Evolutionary conservation across 2,329 filamentous ascomycete genomes (phyloP), one percentile per base, ranked within the genome.

Genomic region (Penicillium sp.): DNA sequence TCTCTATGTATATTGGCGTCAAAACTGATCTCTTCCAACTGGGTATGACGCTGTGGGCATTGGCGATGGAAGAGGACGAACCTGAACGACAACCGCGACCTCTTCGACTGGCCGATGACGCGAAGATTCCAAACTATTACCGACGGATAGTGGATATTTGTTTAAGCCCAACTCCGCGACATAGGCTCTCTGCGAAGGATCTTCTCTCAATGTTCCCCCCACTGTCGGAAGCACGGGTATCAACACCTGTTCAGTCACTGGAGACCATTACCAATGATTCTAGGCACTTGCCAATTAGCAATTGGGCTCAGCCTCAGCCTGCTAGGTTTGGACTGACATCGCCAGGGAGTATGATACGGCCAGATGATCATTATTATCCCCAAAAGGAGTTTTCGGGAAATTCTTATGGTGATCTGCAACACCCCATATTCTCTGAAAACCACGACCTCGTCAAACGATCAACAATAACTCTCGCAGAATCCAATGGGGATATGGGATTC

Each of bases 11-110:
- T 70, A 97, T 99, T 71, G 93, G 94, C 13, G 92, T 97, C 71
- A 99, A 99, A 76, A 96, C 93, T 0, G 94, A 99, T 75, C 81
- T 99, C 1, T 99, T 89, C 69, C 94, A 99, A 75, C 83, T 97
- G 6, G 94, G 94, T 6, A 99, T 99, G 94, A 92, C 96, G 2
- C 79, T 99, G 3, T 99, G 93, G 91, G 91, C 91, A 23, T 78
- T 99, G 45, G 93, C 91, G 1, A 89, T 89, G 70, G 85, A 93
- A 64, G 86, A 93, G 55, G 93, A 97, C 68, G 93, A 97, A 68
- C 94, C 94, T 1, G 94, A 97, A 72, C 82, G 85, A 21, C 87
- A 89, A 59, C 83, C 83, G 42, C 84, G 90, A 21, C 93, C 93
- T 0, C 76, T 96, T 59, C 70, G 73, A 27, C 75, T 86, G 6